Conservation (phyloP, 225 moss, liverwort and hornwort genomes). For the Polytrichum formosum region DNA sequence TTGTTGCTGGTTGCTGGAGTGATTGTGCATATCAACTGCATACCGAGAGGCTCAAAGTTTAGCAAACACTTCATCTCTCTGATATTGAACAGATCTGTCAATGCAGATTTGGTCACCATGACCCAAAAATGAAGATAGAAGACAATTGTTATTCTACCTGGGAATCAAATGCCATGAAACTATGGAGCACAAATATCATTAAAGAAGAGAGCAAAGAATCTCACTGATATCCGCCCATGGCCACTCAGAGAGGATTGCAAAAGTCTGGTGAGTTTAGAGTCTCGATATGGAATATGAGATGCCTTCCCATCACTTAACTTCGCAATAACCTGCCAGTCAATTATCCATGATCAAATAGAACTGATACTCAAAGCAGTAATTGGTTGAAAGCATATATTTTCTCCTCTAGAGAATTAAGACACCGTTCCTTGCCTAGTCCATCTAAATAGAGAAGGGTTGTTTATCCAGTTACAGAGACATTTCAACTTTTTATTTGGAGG, state of each 20-base stretch:
- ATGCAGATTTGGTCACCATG: too few species aligned
- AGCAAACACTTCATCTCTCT: too few species aligned
- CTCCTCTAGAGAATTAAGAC: too few species aligned
- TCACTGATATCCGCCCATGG: slow-evolving; percentile 93
- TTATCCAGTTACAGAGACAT: too few species aligned
- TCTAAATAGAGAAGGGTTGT: too few species aligned
- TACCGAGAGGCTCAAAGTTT: too few species aligned
- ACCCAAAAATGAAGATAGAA: too few species aligned
- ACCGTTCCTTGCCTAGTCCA: too few species aligned
- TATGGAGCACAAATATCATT: slow-evolving; percentile 40
- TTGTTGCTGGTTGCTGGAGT: slow-evolving; percentile 98
- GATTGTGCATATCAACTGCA: slow-evolving; percentile 93
- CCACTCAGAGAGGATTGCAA: slow-evolving; percentile 96
- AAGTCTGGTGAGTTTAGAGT: slow-evolving; percentile 92
- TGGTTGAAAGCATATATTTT: too few species aligned
- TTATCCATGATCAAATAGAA: background rate
- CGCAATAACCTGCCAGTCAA: slow-evolving; percentile 74
- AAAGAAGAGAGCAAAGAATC: slow-evolving; percentile 71
- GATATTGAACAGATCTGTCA: too few species aligned
- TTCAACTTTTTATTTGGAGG: background rate
- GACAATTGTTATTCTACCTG: too few species aligned
- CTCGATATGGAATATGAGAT: slow-evolving; percentile 91
- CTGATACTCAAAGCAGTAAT: too few species aligned
- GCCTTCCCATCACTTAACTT: slow-evolving; percentile 98
- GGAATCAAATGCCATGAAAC: slow-evolving; percentile 47